Evolutionary conservation across 2,329 filamentous ascomycete genomes (phyloP).

Genomic region (Periconia sp.): DNA sequence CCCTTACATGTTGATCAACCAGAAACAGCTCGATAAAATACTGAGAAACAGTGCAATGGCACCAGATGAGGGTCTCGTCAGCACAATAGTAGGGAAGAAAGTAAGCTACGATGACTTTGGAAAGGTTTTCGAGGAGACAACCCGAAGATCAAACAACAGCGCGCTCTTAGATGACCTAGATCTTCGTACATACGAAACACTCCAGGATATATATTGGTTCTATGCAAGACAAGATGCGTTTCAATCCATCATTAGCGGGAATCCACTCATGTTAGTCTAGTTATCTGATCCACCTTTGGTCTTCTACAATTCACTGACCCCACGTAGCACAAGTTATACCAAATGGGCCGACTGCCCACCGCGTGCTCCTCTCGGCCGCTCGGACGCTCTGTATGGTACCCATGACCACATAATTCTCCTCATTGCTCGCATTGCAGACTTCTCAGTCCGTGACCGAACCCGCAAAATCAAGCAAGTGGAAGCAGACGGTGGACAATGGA

Average conservation of each 20-base stretch:
- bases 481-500: constrained; percentile 60
- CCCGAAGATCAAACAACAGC: constrained; percentile 34
- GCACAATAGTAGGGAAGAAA: constrained; percentile 58
- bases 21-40: constrained; percentile 26
- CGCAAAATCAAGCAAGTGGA: constrained; percentile 73
- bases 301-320: constrained; percentile 21
- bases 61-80: constrained; percentile 56
- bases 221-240: constrained; percentile 93
- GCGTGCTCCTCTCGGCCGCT: constrained; percentile 73
- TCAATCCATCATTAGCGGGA: constrained; percentile 86
- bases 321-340: constrained; percentile 71
- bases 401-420: constrained; percentile 86
- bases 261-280: constrained; percentile 73
- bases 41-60: constrained; percentile 47
- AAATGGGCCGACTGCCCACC: constrained; percentile 88
- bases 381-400: constrained; percentile 81
- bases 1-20: constrained; percentile 34
- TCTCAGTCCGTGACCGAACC: constrained; percentile 73
- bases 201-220: constrained; percentile 93
- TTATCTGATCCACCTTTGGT: too few relatives aligned
- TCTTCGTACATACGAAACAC: constrained; percentile 75
- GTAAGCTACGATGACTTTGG: constrained; percentile 62
- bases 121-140: constrained; percentile 46
- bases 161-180: constrained; percentile 51
- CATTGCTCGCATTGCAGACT: constrained; percentile 76